Conservation (phyloP, 2,329 filamentous ascomycete species). For the Paracoccidioides lutzii region DNA sequence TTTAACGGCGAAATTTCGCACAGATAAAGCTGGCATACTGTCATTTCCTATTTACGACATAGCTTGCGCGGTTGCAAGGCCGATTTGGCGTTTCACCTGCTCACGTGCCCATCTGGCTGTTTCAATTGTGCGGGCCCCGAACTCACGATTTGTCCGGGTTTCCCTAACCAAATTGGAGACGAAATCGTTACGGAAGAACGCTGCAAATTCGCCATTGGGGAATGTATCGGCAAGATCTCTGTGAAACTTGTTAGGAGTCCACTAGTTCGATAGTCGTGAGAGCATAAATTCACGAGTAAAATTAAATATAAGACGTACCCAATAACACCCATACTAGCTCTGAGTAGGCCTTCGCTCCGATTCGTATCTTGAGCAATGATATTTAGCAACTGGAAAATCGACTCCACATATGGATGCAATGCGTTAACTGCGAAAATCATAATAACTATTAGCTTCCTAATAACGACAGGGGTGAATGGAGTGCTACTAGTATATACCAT, state of each 20-base stretch:
- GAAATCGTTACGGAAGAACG: conserved; percentile 85
- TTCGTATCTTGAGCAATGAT: conserved; percentile 69
- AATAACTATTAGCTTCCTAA: background rate
- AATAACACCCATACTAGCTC: conserved; percentile 93
- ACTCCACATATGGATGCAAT: conserved; percentile 64
- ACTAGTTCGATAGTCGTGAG: background rate
- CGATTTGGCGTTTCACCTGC: conserved; percentile 79
- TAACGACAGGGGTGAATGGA: background rate
- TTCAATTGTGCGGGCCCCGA: conserved; percentile 70
- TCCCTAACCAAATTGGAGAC: conserved; percentile 82
- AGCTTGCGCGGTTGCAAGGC: conserved; percentile 24
- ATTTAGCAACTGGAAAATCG: conserved; percentile 78
- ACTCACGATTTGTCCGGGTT: conserved; percentile 79
- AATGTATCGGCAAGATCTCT: conserved; percentile 92
- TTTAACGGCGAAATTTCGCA: background rate
- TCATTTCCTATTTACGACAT: conserved; percentile 24
- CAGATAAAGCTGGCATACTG: conserved; percentile 1
- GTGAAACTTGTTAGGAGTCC: conserved; percentile 25
- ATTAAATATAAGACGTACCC: conserved; percentile 49
- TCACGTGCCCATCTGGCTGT: conserved; percentile 96
- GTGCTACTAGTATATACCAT: conserved; percentile 20
- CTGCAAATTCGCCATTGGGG: conserved; percentile 72
- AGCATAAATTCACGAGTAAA: background rate
- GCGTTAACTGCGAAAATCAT: conserved; percentile 43
- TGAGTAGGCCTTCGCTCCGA: conserved; percentile 80